Conservation (phyloP, 805 yeast species). For the Candida saitoana region DNA sequence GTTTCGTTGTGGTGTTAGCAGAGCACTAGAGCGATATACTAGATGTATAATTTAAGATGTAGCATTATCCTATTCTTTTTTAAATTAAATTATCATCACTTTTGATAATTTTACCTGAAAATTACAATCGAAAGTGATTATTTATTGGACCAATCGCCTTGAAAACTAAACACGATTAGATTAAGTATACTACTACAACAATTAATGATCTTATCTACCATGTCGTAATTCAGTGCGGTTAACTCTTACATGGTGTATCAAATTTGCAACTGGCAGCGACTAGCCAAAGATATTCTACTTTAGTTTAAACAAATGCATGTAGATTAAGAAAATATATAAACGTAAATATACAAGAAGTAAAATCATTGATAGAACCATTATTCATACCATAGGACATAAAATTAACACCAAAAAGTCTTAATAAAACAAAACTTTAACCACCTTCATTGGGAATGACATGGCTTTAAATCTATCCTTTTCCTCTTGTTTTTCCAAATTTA, state of each 20-base stretch:
- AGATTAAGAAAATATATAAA: neutral
- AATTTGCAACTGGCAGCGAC: neutral
- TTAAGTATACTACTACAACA: neutral
- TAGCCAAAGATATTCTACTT: neutral
- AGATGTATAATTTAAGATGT: no score
- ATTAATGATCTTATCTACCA: neutral
- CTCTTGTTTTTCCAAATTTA: constrained; percentile 27
- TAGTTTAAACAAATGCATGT: neutral
- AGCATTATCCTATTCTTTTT: no score
- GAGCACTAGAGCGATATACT: no score
- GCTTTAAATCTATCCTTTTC: constrained; percentile 16
- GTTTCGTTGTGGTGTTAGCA: no score
- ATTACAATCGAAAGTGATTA: no score
- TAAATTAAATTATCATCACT: no score
- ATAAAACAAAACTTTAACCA: constrained; percentile 11
- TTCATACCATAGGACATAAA: neutral
- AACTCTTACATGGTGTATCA: no score
- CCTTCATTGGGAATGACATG: constrained; percentile 17
- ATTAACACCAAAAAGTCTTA: neutral
- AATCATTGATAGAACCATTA: constrained; percentile 1
- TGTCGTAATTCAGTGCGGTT: no score
- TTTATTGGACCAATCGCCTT: no score
- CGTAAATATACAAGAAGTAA: neutral
- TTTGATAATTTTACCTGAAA: no score
- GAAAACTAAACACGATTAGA: no score